phyloP scores from a whole-genome alignment of 768 basidiomycete genomes.

The Trametes elegans region DNA sequence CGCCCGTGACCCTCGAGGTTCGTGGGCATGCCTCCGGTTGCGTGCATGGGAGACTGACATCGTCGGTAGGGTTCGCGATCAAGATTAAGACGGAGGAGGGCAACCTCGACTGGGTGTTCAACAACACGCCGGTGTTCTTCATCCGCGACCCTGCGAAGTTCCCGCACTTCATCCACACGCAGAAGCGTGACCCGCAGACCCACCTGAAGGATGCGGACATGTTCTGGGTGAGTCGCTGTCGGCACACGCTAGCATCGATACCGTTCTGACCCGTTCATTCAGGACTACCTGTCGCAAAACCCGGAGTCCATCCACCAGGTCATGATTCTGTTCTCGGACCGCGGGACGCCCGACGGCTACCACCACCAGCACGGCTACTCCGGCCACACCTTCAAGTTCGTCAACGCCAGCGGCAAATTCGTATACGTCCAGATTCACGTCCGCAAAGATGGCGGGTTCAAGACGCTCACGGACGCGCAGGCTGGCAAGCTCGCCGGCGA shows the following conservation, averaged over 20 bases:
- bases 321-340: constrained; percentile 92
- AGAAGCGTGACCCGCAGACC: constrained; percentile 89
- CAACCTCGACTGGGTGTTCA: constrained; percentile 90
- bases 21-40: not conserved
- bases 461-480: constrained; percentile 70
- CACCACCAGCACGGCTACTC: constrained; percentile 90
- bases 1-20: constrained; percentile 80
- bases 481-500: constrained; percentile 66
- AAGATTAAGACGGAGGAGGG: constrained; percentile 90
- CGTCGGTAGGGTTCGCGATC: constrained; percentile 69
- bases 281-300: constrained; percentile 89
- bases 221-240: constrained; percentile 61
- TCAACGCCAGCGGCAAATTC: constrained; percentile 81
- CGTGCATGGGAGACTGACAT: not conserved
- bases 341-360: constrained; percentile 89
- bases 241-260: too few relatives aligned
- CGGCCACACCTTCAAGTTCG: constrained; percentile 88
- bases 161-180: constrained; percentile 93
- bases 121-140: constrained; percentile 92
- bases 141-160: constrained; percentile 86
- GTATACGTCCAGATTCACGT: constrained; percentile 88
- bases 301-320: constrained; percentile 88
- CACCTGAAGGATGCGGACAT: constrained; percentile 85
- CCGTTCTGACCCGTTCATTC: not conserved
- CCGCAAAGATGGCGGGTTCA: constrained; percentile 76